These are phyloP conservation scores for Ascochyta pisi DNA, from an alignment of 2,329 filamentous ascomycete species.

Conservation along the genomic window DNA sequence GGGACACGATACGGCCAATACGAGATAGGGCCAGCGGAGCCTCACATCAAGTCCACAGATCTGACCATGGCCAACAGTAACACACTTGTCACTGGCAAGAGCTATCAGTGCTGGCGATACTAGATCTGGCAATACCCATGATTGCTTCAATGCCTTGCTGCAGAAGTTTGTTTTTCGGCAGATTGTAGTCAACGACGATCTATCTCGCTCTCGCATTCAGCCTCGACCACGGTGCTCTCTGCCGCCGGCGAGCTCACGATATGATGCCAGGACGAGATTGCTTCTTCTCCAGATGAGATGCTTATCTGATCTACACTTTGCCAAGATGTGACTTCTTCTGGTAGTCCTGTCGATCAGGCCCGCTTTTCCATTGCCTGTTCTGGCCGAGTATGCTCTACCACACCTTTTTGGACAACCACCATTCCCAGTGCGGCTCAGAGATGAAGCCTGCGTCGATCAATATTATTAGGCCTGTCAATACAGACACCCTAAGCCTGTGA, in stretches of 20 bases:
- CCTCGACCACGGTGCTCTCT: neutral
- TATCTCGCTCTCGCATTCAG: neutral
- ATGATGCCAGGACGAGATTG: neutral
- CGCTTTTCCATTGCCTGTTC: slow-evolving; percentile 7
- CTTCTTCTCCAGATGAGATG: neutral
- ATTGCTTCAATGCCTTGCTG: neutral
- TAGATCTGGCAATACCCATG: neutral
- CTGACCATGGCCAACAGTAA: neutral
- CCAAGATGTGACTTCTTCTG: slow-evolving; percentile 1
- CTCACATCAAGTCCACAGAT: neutral
- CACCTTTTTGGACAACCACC: neutral
- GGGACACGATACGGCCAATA: neutral
- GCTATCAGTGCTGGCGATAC: neutral
- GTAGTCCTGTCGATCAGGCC: neutral
- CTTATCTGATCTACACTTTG: slow-evolving; percentile 7
- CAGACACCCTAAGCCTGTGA: neutral
- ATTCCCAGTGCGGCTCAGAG: neutral
- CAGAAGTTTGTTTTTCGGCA: neutral
- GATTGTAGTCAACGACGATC: neutral
- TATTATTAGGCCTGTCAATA: neutral
- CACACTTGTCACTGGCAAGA: neutral
- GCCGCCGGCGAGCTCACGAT: slow-evolving; percentile 3
- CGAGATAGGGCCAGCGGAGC: neutral
- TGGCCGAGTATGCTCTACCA: neutral
- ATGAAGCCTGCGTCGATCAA: neutral